Conservation (phyloP, 495 filamentous ascomycete genomes). For the Daldinia grandis region DNA sequence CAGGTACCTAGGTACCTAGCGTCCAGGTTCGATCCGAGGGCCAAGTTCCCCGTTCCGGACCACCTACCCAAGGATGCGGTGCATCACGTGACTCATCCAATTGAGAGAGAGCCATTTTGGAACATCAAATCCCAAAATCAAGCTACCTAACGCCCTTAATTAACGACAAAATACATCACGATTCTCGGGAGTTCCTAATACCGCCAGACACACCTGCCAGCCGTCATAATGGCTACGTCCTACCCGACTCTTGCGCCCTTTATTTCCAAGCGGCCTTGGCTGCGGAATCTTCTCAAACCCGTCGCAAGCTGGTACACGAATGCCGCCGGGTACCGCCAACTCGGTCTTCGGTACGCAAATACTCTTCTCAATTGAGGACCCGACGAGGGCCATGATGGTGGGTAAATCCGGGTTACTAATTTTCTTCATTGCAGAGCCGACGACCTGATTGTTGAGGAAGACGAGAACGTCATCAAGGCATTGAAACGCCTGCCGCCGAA, state of each 20-base stretch:
- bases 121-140: slow-evolving; percentile 34
- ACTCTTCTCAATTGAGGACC: slow-evolving; percentile 9
- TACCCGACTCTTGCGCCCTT: slow-evolving; percentile 74
- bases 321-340: slow-evolving; percentile 88
- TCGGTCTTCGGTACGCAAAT: slow-evolving; percentile 81
- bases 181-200: slow-evolving; percentile 28
- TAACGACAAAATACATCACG: slow-evolving; percentile 22
- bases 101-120: slow-evolving; percentile 36
- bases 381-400: neutral
- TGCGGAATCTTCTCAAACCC: slow-evolving; percentile 77
- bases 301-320: slow-evolving; percentile 84
- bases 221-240: slow-evolving; percentile 67
- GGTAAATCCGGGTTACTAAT: slow-evolving; percentile 3
- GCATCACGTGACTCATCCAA: slow-evolving; percentile 41
- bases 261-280: slow-evolving; percentile 84
- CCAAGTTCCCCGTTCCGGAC: slow-evolving; percentile 11
- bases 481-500: slow-evolving; percentile 89
- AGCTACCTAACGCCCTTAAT: slow-evolving; percentile 8
- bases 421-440: slow-evolving; percentile 71
- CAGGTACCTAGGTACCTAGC: neutral
- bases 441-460: slow-evolving; percentile 92
- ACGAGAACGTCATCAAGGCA: slow-evolving; percentile 81
- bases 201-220: slow-evolving; percentile 18
- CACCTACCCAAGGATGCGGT: neutral
- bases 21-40: neutral